Evolutionary conservation across 192 early-diverging fungal species (phyloP).

Genomic region (Umbelopsis sp.): DNA sequence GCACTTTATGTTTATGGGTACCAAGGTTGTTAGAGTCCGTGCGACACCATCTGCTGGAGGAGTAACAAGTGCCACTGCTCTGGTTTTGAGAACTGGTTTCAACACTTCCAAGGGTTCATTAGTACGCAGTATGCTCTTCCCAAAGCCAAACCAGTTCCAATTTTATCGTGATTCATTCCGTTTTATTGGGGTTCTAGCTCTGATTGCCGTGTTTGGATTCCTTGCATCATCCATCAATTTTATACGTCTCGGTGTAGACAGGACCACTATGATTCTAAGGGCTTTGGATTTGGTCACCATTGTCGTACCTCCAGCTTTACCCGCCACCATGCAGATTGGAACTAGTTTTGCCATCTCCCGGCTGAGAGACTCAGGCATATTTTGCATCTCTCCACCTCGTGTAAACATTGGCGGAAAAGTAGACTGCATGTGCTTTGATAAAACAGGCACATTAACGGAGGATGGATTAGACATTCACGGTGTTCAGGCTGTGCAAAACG

Average conservation of each 20-base stretch:
- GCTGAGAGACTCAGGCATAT: conserved; percentile 79
- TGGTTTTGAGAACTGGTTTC: conserved; percentile 92
- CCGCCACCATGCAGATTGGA: conserved; percentile 97
- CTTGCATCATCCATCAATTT: conserved; percentile 89
- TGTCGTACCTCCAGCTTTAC: conserved; percentile 94
- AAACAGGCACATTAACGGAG: conserved; percentile 97
- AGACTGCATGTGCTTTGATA: conserved; percentile 98
- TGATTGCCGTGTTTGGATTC: conserved; percentile 84
- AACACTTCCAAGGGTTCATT: conserved; percentile 97
- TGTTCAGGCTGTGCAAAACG: conserved; percentile 65
- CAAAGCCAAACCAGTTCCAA: conserved; percentile 94
- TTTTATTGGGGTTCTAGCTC: conserved; percentile 89
- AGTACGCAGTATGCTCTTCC: conserved; percentile 94
- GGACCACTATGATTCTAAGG: conserved; percentile 76
- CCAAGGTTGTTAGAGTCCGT: conserved; percentile 86
- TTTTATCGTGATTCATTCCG: conserved; percentile 98
- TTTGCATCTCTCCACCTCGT: conserved; percentile 89
- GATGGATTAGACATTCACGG: conserved; percentile 95
- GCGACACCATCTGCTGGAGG: conserved; percentile 29
- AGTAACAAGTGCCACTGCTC: conserved; percentile 67
- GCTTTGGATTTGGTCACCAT: conserved; percentile 97
- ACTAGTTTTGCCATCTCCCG: conserved; percentile 92
- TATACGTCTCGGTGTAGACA: conserved; percentile 71
- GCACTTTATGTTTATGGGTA: conserved; percentile 92
- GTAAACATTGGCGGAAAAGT: conserved; percentile 98